Percentiles rank a stretch among this genome's conserved stretches.
Evolutionary conservation across 2,329 filamentous ascomycete genomes (phyloP).

Genomic region (Colletotrichum coccodes): DNA sequence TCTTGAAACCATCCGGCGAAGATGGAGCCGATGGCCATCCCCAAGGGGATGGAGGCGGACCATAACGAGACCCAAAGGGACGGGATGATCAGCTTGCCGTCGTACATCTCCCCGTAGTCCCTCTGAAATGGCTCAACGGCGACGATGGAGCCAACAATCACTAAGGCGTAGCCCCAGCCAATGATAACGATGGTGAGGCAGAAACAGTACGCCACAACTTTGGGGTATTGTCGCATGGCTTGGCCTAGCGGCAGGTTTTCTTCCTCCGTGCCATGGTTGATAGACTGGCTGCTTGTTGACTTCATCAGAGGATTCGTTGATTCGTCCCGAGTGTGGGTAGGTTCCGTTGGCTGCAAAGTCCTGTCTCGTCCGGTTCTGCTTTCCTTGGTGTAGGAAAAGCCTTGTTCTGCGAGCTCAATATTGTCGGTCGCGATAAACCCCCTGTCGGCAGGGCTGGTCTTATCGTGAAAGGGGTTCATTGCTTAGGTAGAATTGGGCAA

Average conservation of each 20-base stretch:
- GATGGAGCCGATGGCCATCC: slow-evolving; percentile 38
- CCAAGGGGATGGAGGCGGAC: slow-evolving; percentile 37
- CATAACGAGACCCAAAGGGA: slow-evolving; percentile 41
- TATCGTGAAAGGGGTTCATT: not conserved
- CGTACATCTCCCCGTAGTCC: slow-evolving; percentile 40
- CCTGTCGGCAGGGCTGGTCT: not conserved
- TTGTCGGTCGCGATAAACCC: not conserved
- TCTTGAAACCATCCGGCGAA: slow-evolving; percentile 42
- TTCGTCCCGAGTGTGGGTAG: not conserved
- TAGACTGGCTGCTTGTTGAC: not conserved
- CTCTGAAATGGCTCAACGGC: slow-evolving; percentile 41
- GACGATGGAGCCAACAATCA: slow-evolving; percentile 40
- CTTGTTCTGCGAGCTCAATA: slow-evolving; percentile 2
- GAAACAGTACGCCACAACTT: slow-evolving; percentile 39
- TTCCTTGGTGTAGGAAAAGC: not conserved
- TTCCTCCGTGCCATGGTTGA: not conserved
- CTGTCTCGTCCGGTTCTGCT: too few species aligned
- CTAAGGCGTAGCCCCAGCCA: slow-evolving; percentile 43
- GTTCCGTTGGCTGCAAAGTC: too few species aligned
- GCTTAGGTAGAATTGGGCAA: not conserved
- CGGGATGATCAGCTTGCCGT: slow-evolving; percentile 39
- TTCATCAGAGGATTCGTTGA: not conserved
- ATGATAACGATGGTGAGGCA: slow-evolving; percentile 40
- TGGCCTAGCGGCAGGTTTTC: slow-evolving; percentile 37
- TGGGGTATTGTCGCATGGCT: slow-evolving; percentile 40